Percentiles rank a stretch among this genome's conserved stretches.
phyloP scores from a whole-genome alignment of 2,329 filamentous ascomycete species.

The Pestalotiopsis fici region DNA sequence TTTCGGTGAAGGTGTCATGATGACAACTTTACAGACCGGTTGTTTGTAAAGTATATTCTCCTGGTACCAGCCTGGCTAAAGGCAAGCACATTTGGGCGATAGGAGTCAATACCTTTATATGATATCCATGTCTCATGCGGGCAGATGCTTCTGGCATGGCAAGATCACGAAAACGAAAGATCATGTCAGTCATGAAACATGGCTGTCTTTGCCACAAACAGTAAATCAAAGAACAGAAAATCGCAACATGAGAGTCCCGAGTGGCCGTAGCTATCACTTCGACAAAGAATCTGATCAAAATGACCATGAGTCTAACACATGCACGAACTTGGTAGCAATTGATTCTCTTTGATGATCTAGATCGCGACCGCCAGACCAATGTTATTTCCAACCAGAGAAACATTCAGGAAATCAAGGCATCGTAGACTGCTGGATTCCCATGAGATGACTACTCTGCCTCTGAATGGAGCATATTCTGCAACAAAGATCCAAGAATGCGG shows the following conservation, averaged over 20 bases:
- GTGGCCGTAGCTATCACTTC: too few relatives aligned
- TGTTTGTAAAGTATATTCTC: too few relatives aligned
- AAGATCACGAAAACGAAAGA: background rate
- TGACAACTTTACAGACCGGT: too few relatives aligned
- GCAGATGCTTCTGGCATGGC: background rate
- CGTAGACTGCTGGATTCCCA: background rate
- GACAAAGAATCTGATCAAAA: too few relatives aligned
- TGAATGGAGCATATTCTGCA: background rate
- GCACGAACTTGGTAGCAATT: too few relatives aligned
- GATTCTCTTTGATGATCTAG: too few relatives aligned
- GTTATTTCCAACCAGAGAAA: background rate
- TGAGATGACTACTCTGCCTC: background rate
- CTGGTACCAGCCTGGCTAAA: too few relatives aligned
- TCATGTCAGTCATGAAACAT: background rate
- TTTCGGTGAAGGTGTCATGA: too few relatives aligned
- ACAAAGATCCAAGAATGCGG: background rate
- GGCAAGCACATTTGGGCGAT: too few relatives aligned
- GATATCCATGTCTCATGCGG: background rate
- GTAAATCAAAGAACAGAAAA: background rate
- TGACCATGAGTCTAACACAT: too few relatives aligned
- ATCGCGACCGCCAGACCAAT: too few relatives aligned
- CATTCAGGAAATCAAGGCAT: background rate
- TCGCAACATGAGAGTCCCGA: background rate
- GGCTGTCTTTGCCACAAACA: background rate
- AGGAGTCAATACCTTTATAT: background rate